Conservation (phyloP, 75 land plant genomes). For the Gnetum montanum region DNA sequence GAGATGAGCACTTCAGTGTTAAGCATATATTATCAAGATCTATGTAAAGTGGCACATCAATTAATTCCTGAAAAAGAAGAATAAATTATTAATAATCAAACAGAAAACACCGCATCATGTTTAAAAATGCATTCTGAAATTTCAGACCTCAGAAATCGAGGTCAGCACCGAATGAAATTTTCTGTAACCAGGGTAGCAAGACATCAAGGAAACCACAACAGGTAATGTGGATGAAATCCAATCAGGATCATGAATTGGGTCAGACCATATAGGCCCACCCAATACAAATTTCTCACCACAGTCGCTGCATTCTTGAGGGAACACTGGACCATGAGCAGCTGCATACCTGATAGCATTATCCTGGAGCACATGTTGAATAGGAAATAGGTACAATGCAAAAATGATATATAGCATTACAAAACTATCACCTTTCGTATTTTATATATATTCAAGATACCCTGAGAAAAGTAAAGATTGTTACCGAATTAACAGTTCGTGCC, state of each 20-base stretch:
- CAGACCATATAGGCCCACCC: constrained; percentile 99
- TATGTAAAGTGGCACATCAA: constrained; percentile 84
- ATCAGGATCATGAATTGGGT: constrained; percentile 93
- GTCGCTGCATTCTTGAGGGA: constrained; percentile 76
- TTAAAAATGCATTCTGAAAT: neutral
- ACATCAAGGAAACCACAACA: constrained; percentile 52
- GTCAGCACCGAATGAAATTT: constrained; percentile 81
- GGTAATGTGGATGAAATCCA: constrained; percentile 69
- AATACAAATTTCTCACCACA: constrained; percentile 91
- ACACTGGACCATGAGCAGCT: constrained; percentile 84
- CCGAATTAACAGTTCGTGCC: constrained; percentile 77
- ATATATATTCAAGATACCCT: neutral
- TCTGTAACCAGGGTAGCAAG: constrained; percentile 73
- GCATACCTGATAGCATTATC: constrained; percentile 66
- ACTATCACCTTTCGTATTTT: too few species aligned
- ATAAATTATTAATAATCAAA: neutral
- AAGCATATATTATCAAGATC: constrained; percentile 82
- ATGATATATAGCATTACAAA: too few species aligned
- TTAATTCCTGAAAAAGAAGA: constrained; percentile 62
- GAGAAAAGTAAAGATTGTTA: constrained; percentile 6
- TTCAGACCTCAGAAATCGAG: constrained; percentile 85
- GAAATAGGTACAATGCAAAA: too few species aligned
- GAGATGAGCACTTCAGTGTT: constrained; percentile 93
- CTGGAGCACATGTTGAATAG: constrained; percentile 29
- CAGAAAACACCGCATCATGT: neutral